phyloP scores from a whole-genome alignment of 164 flowering plant genomes.

The Liriodendron chinense region DNA sequence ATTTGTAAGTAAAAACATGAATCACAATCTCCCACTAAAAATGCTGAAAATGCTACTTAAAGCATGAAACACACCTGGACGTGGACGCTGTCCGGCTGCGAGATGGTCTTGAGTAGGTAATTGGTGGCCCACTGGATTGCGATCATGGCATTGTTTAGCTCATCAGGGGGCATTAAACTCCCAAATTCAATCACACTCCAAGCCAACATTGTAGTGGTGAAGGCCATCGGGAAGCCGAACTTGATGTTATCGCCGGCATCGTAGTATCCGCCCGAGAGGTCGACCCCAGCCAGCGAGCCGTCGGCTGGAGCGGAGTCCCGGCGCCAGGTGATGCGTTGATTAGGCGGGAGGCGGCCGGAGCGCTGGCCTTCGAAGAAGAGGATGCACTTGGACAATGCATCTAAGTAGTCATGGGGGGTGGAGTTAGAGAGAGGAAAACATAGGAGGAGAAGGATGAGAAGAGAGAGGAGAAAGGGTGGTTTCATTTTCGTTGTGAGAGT shows the following conservation, averaged over 20 bases:
- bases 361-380: conserved; percentile 89
- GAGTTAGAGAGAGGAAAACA: background rate
- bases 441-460: conserved; percentile 9
- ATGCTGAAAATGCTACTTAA: too few species aligned
- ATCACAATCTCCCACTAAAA: too few species aligned
- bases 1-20: too few species aligned
- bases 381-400: conserved; percentile 74
- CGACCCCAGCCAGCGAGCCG: conserved; percentile 45
- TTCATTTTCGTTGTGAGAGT: background rate
- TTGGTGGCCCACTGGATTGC: conserved; percentile 85
- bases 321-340: conserved; percentile 72
- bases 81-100: conserved; percentile 57
- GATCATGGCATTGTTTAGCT: conserved; percentile 54
- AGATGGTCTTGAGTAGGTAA: conserved; percentile 76
- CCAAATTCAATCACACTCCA: conserved; percentile 95
- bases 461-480: conserved; percentile 8
- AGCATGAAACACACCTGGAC: conserved; percentile 25
- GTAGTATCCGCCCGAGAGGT: conserved; percentile 89
- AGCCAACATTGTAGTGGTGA: conserved; percentile 82
- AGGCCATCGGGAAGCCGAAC: conserved; percentile 93
- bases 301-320: conserved; percentile 72
- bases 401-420: conserved; percentile 50
- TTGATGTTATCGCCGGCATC: conserved; percentile 96
- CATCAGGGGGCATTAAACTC: conserved; percentile 61
- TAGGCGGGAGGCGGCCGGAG: conserved; percentile 69